These are phyloP conservation scores for Ophiostoma tasmaniense DNA, from an alignment of 2,329 filamentous ascomycete genomes.

Conservation along the genomic window DNA sequence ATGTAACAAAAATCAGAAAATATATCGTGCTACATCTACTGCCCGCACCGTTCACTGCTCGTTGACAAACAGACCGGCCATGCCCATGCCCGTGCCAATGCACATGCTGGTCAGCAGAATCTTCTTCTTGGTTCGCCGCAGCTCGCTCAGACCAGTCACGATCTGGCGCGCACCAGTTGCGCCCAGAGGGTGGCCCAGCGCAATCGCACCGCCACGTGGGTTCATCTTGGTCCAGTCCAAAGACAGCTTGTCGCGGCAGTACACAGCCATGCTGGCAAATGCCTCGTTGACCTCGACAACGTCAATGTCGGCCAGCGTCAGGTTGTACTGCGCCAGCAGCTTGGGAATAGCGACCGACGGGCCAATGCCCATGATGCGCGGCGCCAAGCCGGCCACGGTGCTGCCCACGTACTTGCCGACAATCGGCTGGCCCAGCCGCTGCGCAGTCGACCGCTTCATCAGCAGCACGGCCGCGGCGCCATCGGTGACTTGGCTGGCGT, in stretches of 20 bases:
- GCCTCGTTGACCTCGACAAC: constrained; percentile 95
- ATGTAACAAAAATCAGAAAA: not conserved
- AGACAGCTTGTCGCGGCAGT: constrained; percentile 68
- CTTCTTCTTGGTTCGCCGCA: constrained; percentile 79
- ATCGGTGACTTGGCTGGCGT: constrained; percentile 91
- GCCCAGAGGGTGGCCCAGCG: constrained; percentile 67
- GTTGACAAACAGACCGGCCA: constrained; percentile 42
- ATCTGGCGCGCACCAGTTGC: constrained; percentile 73
- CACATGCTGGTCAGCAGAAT: constrained; percentile 88
- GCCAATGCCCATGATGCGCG: constrained; percentile 94
- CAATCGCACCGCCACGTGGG: constrained; percentile 71
- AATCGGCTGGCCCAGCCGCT: constrained; percentile 81
- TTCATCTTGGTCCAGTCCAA: constrained; percentile 73
- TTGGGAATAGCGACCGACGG: constrained; percentile 69
- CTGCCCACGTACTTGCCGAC: constrained; percentile 90
- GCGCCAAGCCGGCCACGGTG: constrained; percentile 81
- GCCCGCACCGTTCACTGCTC: constrained; percentile 15
- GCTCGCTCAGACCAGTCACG: constrained; percentile 68
- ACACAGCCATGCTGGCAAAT: constrained; percentile 95
- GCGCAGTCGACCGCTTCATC: constrained; percentile 88
- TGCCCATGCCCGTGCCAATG: constrained; percentile 60
- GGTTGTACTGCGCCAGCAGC: constrained; percentile 69
- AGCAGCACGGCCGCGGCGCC: constrained; percentile 82
- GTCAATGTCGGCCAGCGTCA: constrained; percentile 76
- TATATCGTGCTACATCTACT: too few species aligned